Evolutionary conservation across 345 rosid species (phyloP).

Genomic region (Brassica carinata): DNA sequence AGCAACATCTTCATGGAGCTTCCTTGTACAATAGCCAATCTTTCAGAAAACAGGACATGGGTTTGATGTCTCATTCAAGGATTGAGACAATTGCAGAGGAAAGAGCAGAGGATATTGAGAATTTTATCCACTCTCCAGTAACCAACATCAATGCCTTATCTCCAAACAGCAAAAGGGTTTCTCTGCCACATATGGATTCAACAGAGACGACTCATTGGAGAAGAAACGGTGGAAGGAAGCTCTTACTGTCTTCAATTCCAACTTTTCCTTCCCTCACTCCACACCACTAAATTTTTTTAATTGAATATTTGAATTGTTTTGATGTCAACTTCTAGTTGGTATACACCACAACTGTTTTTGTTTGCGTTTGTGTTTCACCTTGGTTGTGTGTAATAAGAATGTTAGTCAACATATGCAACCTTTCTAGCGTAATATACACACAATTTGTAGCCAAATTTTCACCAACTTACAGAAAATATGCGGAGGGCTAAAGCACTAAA

Average conservation of each 20-base stretch:
- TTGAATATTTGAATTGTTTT: slow-evolving; percentile 24
- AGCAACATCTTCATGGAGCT: slow-evolving; percentile 19
- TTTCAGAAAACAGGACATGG: slow-evolving; percentile 22
- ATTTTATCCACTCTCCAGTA: slow-evolving; percentile 44
- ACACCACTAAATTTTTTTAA: background rate
- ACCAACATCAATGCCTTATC: slow-evolving; percentile 60
- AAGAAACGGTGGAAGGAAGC: slow-evolving; percentile 69
- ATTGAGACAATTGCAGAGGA: slow-evolving; percentile 49
- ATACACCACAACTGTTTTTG: background rate
- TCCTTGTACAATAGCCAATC: slow-evolving; percentile 21
- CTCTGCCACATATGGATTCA: slow-evolving; percentile 61
- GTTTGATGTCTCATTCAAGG: slow-evolving; percentile 16
- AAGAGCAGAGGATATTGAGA: slow-evolving; percentile 57
- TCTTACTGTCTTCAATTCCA: slow-evolving; percentile 78
- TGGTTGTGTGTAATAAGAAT: background rate
- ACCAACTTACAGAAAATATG: background rate
- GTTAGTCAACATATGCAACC: background rate
- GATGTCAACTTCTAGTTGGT: slow-evolving; percentile 33
- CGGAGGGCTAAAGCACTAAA: background rate
- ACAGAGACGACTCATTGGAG: slow-evolving; percentile 39
- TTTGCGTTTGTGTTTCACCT: background rate
- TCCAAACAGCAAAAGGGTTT: slow-evolving; percentile 94
- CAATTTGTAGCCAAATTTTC: background rate
- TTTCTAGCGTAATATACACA: background rate
- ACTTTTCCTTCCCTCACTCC: slow-evolving; percentile 95